Base-by-base conservation (phyloP, 768 basidiomycete species). In the Termitomyces sp. region DNA sequence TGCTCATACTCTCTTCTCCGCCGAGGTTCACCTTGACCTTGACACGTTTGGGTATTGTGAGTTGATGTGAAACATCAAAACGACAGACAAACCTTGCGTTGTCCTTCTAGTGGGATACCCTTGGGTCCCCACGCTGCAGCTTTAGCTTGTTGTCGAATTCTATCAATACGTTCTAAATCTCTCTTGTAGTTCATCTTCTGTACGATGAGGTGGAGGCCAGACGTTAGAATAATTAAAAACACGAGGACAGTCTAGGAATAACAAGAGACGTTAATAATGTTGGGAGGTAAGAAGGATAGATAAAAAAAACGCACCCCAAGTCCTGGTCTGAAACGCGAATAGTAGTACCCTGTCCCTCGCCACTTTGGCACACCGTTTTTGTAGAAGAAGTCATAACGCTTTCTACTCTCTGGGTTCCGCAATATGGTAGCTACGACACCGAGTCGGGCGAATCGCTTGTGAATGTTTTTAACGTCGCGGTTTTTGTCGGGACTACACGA, bases 341-440 rank as follows among this genome's bases (percentile, higher is more conserved):
- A 99, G 72, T 98, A 98, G 74, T 98, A 98, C 44, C 93, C 92
- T 33, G 92, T 94, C 16, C 95, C 96, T 62, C 95, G 82, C 96
- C 96, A 99, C 69, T 82, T 91, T 0, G 96, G 96, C 4, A 99
- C 94, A 22, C 96, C 96, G 61, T 98, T 98, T 74, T 96, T 95
- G 79, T 91, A 91, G 82, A 98, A 99, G 71, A 91, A 91, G 71
- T 93, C 90, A 62, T 93, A 93, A 64, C 92, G 92, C 70, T 91
- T 82, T 37, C 94, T 83, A 48, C 85, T 81, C 64, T 91, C 92
- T 32, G 78, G 65, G 65, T 86, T 87, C 62, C 92, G 79, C 66
- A 99, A 72, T 65, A 98, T 96, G 40, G 85, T 82, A 9, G 86
- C 77, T 44, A 99, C 85, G 14, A 95, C 86, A 55, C 95, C 93